Evolutionary conservation across 2,329 filamentous ascomycete genomes (phyloP), one percentile per base, ranked within the genome.

Genomic region (Colletotrichum falcatum): DNA sequence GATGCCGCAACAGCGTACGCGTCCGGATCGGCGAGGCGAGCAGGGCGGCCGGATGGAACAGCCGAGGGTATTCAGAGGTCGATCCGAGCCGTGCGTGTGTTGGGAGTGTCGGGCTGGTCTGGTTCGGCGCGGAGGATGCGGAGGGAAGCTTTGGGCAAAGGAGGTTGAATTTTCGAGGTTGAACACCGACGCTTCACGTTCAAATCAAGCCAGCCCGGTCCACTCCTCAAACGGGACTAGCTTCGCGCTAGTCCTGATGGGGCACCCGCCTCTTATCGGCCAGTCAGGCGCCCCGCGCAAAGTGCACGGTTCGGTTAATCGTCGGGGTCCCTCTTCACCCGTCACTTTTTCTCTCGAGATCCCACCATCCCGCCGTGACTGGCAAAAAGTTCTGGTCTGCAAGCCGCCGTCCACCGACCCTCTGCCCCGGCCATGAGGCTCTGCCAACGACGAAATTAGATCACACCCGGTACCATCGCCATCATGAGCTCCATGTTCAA

Each of bases 401-500:
- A 42, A 61, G 18, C 30, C 20, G 33, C 60, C 23, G 61, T n/a
- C 46, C 55, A 44, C 63, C 26, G 28, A 28, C 61, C 37, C 46
- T 51, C 37, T 33, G 44, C 60, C 28, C 49, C 56, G 68, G 55
- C 61, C 60, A 64, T 67, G 63, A 53, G 37, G 23, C 39, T 48
- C 37, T 53, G 16, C 28, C n/a, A 39, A 67, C 46, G 42, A 51
- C 61, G 44, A 51, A 37, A 56, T 39, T 18, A 65, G 53, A 54
- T 12, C 18, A 48, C 11, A 59, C 44, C 54, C 58, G 37, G 65
- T 28, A 53, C 8, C 18, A 72, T 16, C 54, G 53, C 68, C 82
- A 85, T 81, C 75, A 91, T 92, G 84, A 89, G 87, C 81, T 87
- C 85, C 71, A 91, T 91, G 82, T 86, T 91, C 80, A 92, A 92